Conservation (phyloP, 2,329 filamentous ascomycete genomes). For the Penicillium sp. region DNA sequence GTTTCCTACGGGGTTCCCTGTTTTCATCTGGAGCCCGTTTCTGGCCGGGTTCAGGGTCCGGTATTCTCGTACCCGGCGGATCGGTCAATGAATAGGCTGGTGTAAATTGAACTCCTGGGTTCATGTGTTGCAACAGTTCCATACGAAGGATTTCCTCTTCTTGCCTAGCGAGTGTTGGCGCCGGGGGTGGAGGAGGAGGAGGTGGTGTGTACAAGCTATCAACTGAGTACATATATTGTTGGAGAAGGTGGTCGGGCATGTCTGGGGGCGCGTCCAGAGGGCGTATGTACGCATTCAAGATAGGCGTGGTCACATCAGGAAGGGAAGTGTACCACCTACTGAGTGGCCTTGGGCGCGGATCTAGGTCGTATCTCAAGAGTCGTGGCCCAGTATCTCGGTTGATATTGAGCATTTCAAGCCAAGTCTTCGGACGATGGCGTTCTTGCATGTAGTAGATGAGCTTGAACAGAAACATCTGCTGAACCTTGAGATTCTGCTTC, state of each 20-base stretch:
- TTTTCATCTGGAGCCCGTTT: not conserved
- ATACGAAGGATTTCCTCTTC: not conserved
- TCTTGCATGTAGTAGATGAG: conserved; percentile 21
- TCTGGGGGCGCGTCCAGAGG: conserved; percentile 8
- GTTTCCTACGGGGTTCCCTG: not conserved
- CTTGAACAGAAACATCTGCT: conserved; percentile 16
- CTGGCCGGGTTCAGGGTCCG: not conserved
- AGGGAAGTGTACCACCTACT: conserved; percentile 19
- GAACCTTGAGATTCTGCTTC: not conserved
- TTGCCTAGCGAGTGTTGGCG: not conserved
- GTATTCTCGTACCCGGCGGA: not conserved
- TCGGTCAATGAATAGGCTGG: not conserved
- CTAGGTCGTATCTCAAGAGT: conserved; percentile 18
- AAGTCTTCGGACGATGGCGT: conserved; percentile 13
- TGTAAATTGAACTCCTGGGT: not conserved
- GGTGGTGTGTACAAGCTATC: conserved; percentile 4
- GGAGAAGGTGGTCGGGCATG: conserved; percentile 10
- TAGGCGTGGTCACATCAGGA: conserved; percentile 1
- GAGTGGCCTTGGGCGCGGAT: conserved; percentile 13
- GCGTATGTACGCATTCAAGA: conserved; percentile 5
- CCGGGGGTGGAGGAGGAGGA: not conserved
- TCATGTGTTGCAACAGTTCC: not conserved
- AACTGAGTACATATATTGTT: conserved; percentile 9
- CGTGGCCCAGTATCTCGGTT: conserved; percentile 26
- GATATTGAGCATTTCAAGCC: conserved; percentile 13